Percentiles rank a stretch among this genome's conserved stretches.
These are phyloP conservation scores for Amorphotheca resinae DNA, from an alignment of 495 filamentous ascomycete genomes.

Conservation along the genomic window DNA sequence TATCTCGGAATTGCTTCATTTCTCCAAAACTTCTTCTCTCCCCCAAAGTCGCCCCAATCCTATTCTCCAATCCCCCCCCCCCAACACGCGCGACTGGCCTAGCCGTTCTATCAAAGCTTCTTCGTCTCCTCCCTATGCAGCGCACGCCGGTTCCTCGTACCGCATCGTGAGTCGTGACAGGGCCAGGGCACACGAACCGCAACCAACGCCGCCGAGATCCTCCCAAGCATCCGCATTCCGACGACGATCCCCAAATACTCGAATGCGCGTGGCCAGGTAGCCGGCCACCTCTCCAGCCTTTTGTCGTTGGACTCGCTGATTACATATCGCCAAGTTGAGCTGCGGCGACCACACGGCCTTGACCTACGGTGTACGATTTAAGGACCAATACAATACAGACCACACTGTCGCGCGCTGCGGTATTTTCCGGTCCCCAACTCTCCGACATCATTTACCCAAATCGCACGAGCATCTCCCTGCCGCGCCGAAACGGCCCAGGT, in stretches of 20 bases:
- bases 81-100: no score
- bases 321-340: constrained; percentile 12
- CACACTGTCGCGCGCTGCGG: constrained; percentile 5
- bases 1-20: no score
- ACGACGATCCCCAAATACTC: constrained; percentile 1
- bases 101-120: no score
- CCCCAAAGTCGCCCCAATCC: no score
- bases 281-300: background rate
- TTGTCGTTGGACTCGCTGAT: constrained; percentile 6
- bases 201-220: constrained; percentile 5
- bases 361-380: no score
- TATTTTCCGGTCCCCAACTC: constrained; percentile 5
- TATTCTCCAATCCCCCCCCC: no score
- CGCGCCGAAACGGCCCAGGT: no score
- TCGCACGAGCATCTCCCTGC: constrained; percentile 1
- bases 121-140: constrained; percentile 12
- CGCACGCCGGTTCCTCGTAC: constrained; percentile 4
- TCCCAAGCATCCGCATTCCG: background rate
- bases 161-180: constrained; percentile 11
- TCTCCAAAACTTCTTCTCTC: no score
- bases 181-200: constrained; percentile 7
- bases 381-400: constrained; percentile 1
- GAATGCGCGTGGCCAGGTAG: constrained; percentile 5
- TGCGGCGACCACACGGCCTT: constrained; percentile 4
- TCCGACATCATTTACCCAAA: constrained; percentile 4